These are phyloP conservation scores for Pichia heedii DNA, from an alignment of 805 yeast species.

Conservation along the genomic window DNA sequence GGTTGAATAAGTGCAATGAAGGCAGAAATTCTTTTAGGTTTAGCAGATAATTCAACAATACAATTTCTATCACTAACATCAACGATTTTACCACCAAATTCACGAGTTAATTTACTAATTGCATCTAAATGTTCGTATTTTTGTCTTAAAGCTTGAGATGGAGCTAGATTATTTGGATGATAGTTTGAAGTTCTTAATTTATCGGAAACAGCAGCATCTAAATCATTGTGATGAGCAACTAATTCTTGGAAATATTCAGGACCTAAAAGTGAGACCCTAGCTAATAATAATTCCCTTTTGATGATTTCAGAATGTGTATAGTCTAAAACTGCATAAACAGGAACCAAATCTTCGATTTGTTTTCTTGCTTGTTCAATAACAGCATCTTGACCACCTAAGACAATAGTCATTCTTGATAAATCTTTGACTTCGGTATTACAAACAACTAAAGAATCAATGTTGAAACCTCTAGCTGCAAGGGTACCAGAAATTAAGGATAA, in stretches of 20 bases:
- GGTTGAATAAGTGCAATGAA: constrained; percentile 88
- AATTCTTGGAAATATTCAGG: constrained; percentile 98
- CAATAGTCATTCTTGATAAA: constrained; percentile 94
- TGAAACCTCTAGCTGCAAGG: constrained; percentile 96
- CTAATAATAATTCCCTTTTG: constrained; percentile 82
- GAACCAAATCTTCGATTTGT: constrained; percentile 95
- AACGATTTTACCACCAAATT: constrained; percentile 88
- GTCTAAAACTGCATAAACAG: constrained; percentile 95
- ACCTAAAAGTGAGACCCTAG: constrained; percentile 87
- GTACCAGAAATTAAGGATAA: constrained; percentile 88
- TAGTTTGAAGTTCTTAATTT: constrained; percentile 36
- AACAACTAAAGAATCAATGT: constrained; percentile 94
- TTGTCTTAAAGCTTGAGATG: constrained; percentile 89
- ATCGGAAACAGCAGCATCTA: constrained; percentile 36
- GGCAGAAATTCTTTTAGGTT: constrained; percentile 81
- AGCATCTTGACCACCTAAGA: constrained; percentile 88
- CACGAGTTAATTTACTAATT: constrained; percentile 66
- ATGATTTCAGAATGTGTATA: constrained; percentile 86
- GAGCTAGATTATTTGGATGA: constrained; percentile 86
- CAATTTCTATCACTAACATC: constrained; percentile 92
- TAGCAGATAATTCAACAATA: constrained; percentile 88
- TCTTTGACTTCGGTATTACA: constrained; percentile 95
- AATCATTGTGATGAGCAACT: constrained; percentile 69
- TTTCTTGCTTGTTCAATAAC: constrained; percentile 97
- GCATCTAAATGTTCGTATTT: constrained; percentile 85